phyloP scores from a whole-genome alignment of 139 green algal species.

The Ettlia oleoabundans region DNA sequence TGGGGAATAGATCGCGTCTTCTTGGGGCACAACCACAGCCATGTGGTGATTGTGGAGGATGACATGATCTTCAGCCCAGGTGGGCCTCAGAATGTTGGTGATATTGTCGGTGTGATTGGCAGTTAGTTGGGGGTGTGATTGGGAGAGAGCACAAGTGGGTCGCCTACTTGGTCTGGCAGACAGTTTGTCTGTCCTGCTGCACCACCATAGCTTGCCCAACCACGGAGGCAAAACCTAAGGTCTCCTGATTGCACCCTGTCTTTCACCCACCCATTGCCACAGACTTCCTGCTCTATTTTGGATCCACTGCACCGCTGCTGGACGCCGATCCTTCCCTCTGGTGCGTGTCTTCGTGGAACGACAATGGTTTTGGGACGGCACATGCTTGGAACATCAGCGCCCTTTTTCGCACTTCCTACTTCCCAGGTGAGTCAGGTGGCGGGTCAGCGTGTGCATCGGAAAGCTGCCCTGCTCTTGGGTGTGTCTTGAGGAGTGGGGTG shows the following conservation, averaged over 20 bases:
- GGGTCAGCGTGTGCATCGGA: too few relatives aligned
- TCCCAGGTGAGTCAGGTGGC: slow-evolving; percentile 32
- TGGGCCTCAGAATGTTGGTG: not conserved
- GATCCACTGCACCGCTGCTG: slow-evolving; percentile 51
- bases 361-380: slow-evolving; percentile 52
- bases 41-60: slow-evolving; percentile 60
- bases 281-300: slow-evolving; percentile 58
- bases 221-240: too few relatives aligned
- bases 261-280: not conserved
- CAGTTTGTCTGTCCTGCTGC: too few relatives aligned
- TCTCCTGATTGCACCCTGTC: too few relatives aligned
- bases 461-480: too few relatives aligned
- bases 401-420: slow-evolving; percentile 62
- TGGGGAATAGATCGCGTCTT: slow-evolving; percentile 52
- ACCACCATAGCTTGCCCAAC: too few relatives aligned
- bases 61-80: slow-evolving; percentile 60
- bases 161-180: too few relatives aligned
- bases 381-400: slow-evolving; percentile 43
- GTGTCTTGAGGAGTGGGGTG: not conserved
- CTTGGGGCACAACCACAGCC: slow-evolving; percentile 39
- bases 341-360: slow-evolving; percentile 67
- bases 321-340: slow-evolving; percentile 55
- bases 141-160: too few relatives aligned
- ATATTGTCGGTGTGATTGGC: not conserved
- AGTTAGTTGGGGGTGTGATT: not conserved